phyloP scores from a whole-genome alignment of 1,284 basidiomycete species.

The Trichosporon sp. region DNA sequence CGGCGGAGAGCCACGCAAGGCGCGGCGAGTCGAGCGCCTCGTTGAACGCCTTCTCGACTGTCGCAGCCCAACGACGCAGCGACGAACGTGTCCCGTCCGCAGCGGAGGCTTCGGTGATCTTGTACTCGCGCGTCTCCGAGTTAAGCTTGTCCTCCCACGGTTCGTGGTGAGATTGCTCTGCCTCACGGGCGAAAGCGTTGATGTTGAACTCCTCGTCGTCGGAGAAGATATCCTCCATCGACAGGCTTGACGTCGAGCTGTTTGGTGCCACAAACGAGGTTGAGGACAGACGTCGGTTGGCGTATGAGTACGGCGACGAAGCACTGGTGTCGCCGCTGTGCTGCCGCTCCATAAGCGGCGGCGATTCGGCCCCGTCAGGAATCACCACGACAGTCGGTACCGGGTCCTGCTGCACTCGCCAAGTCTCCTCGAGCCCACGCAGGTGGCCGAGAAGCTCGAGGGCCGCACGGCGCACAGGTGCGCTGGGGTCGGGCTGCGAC shows the following conservation, averaged over 20 bases:
- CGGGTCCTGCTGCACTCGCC: slow-evolving; percentile 33
- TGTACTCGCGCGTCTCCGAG: slow-evolving; percentile 41
- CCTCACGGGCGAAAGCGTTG: slow-evolving; percentile 41
- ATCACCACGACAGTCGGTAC: slow-evolving; percentile 27
- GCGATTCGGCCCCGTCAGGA: slow-evolving; percentile 16
- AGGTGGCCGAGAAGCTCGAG: slow-evolving; percentile 50
- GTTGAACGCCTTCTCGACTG: slow-evolving; percentile 45
- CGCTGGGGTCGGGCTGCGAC: slow-evolving; percentile 20
- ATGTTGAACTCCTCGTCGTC: slow-evolving; percentile 53
- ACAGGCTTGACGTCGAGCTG: slow-evolving; percentile 16
- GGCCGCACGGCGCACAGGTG: slow-evolving; percentile 40
- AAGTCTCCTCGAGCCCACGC: slow-evolving; percentile 47
- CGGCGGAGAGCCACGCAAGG: slow-evolving; percentile 36
- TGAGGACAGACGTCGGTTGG: slow-evolving; percentile 20
- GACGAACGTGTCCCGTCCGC: background rate
- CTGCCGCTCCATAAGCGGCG: background rate
- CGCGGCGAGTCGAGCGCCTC: slow-evolving; percentile 22
- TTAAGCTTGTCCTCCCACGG: slow-evolving; percentile 55
- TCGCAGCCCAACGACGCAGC: slow-evolving; percentile 41
- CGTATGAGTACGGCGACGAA: slow-evolving; percentile 8
- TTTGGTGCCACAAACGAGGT: background rate
- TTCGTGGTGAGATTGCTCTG: slow-evolving; percentile 32
- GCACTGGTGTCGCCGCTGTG: background rate
- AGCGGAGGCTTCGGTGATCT: background rate
- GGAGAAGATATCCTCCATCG: slow-evolving; percentile 30